phyloP scores from a whole-genome alignment of 169 alveolate species.

The Plasmodium inui region DNA sequence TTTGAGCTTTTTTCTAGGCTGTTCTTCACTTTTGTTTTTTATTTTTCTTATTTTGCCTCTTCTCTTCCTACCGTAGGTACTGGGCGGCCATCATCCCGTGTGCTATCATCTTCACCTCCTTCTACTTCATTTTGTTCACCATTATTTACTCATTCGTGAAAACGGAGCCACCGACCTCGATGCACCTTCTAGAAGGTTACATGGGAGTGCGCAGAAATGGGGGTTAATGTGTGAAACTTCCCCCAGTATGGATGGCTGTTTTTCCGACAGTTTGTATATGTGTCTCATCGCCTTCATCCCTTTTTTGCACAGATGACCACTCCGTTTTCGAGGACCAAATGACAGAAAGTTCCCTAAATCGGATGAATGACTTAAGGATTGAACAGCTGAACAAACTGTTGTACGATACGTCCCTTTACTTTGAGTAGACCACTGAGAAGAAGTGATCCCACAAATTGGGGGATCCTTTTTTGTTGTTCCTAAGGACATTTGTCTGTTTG shows the following conservation, averaged over 20 bases:
- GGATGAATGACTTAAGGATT: conserved; percentile 35
- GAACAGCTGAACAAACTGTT: conserved; percentile 39
- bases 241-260: not conserved
- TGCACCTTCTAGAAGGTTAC: conserved; percentile 48
- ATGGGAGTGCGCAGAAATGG: not conserved
- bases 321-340: conserved; percentile 25
- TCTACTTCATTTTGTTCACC: conserved; percentile 46
- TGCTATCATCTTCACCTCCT: conserved; percentile 19
- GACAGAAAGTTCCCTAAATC: conserved; percentile 8
- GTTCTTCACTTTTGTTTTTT: not conserved
- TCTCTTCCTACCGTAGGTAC: conserved; percentile 12
- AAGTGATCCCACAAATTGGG: not conserved
- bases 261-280: not conserved
- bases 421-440: not conserved
- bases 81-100: conserved; percentile 72
- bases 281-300: not conserved
- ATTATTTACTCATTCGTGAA: conserved; percentile 37
- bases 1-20: not conserved
- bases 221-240: not conserved
- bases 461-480: not conserved
- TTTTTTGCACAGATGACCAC: conserved; percentile 19
- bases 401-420: conserved; percentile 43
- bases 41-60: not conserved
- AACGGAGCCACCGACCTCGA: conserved; percentile 58
- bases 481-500: not conserved